phyloP scores from a whole-genome alignment of 306 rosid genomes.

The Mimosa bimucronata region DNA sequence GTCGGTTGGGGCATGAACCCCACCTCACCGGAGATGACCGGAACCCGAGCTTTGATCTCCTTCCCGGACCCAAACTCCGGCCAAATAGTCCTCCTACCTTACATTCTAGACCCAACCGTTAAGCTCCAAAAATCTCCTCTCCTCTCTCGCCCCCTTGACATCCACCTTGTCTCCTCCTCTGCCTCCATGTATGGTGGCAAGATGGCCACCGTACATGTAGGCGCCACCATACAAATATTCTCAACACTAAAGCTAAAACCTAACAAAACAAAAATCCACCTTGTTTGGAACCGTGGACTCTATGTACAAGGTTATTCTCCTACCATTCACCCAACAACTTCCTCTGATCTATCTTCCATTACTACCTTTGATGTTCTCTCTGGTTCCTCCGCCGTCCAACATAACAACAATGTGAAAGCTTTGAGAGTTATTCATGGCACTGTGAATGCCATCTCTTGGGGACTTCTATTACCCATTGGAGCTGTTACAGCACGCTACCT shows the following conservation, averaged over 20 bases:
- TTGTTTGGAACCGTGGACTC: constrained; percentile 91
- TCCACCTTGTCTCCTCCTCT: constrained; percentile 69
- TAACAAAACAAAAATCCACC: constrained; percentile 73
- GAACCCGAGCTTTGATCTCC: constrained; percentile 78
- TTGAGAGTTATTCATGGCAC: constrained; percentile 64
- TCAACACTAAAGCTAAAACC: constrained; percentile 61
- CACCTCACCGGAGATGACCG: constrained; percentile 73
- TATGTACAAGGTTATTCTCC: constrained; percentile 98
- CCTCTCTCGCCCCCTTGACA: constrained; percentile 84
- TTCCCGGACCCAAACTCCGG: constrained; percentile 86
- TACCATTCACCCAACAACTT: constrained; percentile 83
- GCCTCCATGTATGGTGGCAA: constrained; percentile 77
- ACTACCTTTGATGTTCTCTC: constrained; percentile 74
- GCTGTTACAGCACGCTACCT: constrained; percentile 85
- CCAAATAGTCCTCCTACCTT: constrained; percentile 76
- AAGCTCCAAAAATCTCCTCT: constrained; percentile 79
- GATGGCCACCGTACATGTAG: constrained; percentile 72
- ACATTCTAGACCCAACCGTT: constrained; percentile 72
- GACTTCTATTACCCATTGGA: constrained; percentile 74
- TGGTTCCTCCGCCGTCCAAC: constrained; percentile 54
- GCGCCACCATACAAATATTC: constrained; percentile 76
- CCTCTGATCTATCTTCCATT: constrained; percentile 72
- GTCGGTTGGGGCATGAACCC: constrained; percentile 96
- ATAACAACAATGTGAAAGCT: constrained; percentile 40
- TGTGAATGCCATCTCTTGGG: constrained; percentile 83